Percentiles rank a stretch among this genome's conserved stretches.
Conservation (phyloP, 2,329 filamentous ascomycete species). For the Monosporascus cannonballus region DNA sequence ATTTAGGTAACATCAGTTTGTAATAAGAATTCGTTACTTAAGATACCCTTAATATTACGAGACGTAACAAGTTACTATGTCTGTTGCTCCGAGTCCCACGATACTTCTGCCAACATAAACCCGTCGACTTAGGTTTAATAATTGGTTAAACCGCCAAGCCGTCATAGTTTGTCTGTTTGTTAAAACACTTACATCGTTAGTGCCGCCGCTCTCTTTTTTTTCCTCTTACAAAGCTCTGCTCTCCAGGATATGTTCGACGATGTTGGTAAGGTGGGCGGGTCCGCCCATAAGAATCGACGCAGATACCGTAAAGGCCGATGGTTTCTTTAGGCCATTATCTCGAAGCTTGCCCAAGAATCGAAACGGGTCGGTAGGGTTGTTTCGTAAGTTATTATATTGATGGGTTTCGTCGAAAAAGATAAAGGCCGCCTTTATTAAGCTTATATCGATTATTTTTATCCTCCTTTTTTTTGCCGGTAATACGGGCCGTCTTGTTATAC, state of each 20-base stretch:
- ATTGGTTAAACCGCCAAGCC: no score
- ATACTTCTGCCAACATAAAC: no score
- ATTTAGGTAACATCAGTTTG: no score
- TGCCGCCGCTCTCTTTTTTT: background rate
- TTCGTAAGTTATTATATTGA: conserved; percentile 1
- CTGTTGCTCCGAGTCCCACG: no score
- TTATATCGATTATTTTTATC: background rate
- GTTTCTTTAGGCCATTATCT: conserved; percentile 1
- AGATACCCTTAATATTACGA: no score
- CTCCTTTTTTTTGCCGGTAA: background rate
- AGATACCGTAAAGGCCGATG: conserved; percentile 1
- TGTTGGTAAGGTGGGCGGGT: background rate
- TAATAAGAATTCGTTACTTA: no score
- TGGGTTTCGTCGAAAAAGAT: conserved; percentile 2
- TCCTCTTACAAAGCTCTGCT: background rate
- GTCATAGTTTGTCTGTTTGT: no score
- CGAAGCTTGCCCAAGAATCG: conserved; percentile 1
- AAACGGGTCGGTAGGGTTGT: conserved; percentile 1
- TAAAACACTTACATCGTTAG: background rate
- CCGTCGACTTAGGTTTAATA: no score
- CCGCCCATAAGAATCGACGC: conserved; percentile 2
- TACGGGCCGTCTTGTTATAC: background rate
- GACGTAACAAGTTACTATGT: no score
- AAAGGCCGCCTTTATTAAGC: no score
- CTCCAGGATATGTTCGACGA: background rate